A percentile compares a stretch with the other conserved stretches of the same genome.
These are phyloP conservation scores for Cladosporium sp. DNA, from an alignment of 2,329 filamentous ascomycete species.

Conservation along the genomic window DNA sequence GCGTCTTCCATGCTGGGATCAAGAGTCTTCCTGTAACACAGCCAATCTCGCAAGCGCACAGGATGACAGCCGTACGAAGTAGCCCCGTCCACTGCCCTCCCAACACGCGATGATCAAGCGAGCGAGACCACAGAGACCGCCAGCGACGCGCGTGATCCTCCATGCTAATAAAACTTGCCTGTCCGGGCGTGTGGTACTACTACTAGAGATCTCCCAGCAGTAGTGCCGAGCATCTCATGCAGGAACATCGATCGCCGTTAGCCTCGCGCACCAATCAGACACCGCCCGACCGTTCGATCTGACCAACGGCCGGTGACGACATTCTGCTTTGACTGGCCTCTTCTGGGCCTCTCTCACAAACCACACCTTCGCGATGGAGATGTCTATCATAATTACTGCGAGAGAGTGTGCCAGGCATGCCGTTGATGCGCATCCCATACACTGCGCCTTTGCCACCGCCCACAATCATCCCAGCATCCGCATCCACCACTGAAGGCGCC, in stretches of 20 bases:
- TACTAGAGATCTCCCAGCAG: background rate
- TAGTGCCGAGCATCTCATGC: slow-evolving; percentile 8
- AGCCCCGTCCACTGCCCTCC: background rate
- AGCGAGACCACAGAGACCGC: background rate
- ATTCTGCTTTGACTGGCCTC: slow-evolving; percentile 10
- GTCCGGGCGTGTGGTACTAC: background rate
- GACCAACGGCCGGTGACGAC: slow-evolving; percentile 17
- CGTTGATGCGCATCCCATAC: slow-evolving; percentile 82
- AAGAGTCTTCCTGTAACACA: slow-evolving; percentile 15
- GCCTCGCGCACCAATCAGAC: slow-evolving; percentile 12
- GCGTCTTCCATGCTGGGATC: slow-evolving; percentile 19
- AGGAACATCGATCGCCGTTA: slow-evolving; percentile 18
- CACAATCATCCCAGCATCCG: slow-evolving; percentile 71
- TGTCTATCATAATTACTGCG: background rate
- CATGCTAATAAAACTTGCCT: background rate
- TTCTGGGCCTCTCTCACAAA: background rate
- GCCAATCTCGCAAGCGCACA: slow-evolving; percentile 11
- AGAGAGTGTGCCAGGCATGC: slow-evolving; percentile 17
- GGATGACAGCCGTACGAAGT: background rate
- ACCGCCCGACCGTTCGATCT: background rate
- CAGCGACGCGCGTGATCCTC: background rate
- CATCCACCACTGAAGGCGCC: slow-evolving; percentile 70
- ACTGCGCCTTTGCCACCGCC: slow-evolving; percentile 79
- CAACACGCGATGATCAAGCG: background rate
- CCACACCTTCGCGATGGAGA: background rate